Percentiles rank a stretch among this genome's conserved stretches.
Evolutionary conservation across 805 yeast genomes (phyloP).

Genomic region (Schizosaccharomyces octosporus): DNA sequence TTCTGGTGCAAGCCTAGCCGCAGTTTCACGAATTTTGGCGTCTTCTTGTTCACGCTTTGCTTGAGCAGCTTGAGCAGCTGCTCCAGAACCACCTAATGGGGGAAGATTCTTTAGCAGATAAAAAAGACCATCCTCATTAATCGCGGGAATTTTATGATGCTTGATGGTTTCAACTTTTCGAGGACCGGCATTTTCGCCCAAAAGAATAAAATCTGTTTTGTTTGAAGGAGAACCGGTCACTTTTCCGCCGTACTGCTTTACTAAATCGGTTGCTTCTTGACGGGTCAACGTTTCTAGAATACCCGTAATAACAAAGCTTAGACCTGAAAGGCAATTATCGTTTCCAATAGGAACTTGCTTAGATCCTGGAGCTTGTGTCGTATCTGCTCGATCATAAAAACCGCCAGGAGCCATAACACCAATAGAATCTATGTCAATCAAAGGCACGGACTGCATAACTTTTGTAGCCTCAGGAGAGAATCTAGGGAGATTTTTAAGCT

Average conservation of each 20-base stretch:
- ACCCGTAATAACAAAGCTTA: slow-evolving; percentile 87
- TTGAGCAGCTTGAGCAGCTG: slow-evolving; percentile 46
- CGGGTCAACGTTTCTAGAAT: slow-evolving; percentile 58
- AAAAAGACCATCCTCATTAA: slow-evolving; percentile 67
- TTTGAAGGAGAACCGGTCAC: slow-evolving; percentile 57
- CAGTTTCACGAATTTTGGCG: slow-evolving; percentile 25
- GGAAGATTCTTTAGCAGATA: slow-evolving; percentile 61
- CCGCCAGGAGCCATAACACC: slow-evolving; percentile 1
- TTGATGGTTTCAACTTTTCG: slow-evolving; percentile 67
- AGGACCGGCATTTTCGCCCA: slow-evolving; percentile 94
- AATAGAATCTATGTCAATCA: neutral
- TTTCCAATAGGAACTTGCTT: slow-evolving; percentile 44
- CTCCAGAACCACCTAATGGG: slow-evolving; percentile 74
- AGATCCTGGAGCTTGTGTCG: slow-evolving; percentile 4
- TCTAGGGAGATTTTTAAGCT: neutral
- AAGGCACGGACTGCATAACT: neutral
- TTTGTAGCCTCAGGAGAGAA: neutral
- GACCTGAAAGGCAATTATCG: slow-evolving; percentile 65
- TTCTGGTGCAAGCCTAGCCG: slow-evolving; percentile 21
- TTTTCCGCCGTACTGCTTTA: slow-evolving; percentile 73
- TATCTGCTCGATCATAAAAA: slow-evolving; percentile 4
- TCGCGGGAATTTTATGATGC: slow-evolving; percentile 48
- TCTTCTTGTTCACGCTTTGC: slow-evolving; percentile 49
- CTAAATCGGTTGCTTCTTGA: slow-evolving; percentile 45
- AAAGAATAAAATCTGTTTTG: slow-evolving; percentile 66